Evolutionary conservation across 306 rosid species (phyloP).

Genomic region (Cicer arietinum): DNA sequence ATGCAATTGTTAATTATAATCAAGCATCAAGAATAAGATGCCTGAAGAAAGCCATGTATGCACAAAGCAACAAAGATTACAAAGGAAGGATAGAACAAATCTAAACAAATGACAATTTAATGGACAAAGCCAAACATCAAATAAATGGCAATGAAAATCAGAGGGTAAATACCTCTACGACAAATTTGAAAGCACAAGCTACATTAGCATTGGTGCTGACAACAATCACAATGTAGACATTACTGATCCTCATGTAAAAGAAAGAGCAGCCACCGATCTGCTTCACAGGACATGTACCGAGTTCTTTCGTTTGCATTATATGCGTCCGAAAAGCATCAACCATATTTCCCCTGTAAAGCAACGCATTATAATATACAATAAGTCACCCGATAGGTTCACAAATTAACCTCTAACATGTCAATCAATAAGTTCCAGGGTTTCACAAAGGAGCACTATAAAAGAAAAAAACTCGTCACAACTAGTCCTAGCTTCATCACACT

Average conservation of each 20-base stretch:
- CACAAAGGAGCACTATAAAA: neutral
- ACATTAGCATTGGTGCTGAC: slow-evolving; percentile 99
- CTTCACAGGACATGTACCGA: slow-evolving; percentile 98
- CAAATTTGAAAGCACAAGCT: slow-evolving; percentile 98
- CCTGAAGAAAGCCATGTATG: slow-evolving; percentile 25
- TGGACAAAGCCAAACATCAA: slow-evolving; percentile 11
- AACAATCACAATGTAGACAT: slow-evolving; percentile 70
- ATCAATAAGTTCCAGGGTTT: slow-evolving; percentile 22
- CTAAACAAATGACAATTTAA: slow-evolving; percentile 20
- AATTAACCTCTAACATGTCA: slow-evolving; percentile 34
- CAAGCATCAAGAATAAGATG: slow-evolving; percentile 6
- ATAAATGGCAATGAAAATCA: slow-evolving; percentile 21
- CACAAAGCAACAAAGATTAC: slow-evolving; percentile 13
- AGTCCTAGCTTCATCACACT: slow-evolving; percentile 26
- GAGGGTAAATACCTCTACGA: slow-evolving; percentile 76
- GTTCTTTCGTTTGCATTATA: slow-evolving; percentile 97
- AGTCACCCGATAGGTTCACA: neutral
- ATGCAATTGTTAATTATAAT: neutral
- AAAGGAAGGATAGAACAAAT: slow-evolving; percentile 8
- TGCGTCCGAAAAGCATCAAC: slow-evolving; percentile 95
- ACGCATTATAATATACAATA: slow-evolving; percentile 11
- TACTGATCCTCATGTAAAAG: slow-evolving; percentile 97
- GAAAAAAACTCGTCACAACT: slow-evolving; percentile 20
- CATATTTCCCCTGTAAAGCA: slow-evolving; percentile 86
- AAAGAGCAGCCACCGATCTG: slow-evolving; percentile 97